phyloP scores from a whole-genome alignment of 2,329 filamentous ascomycete genomes.

The Hysterium pulicare region DNA sequence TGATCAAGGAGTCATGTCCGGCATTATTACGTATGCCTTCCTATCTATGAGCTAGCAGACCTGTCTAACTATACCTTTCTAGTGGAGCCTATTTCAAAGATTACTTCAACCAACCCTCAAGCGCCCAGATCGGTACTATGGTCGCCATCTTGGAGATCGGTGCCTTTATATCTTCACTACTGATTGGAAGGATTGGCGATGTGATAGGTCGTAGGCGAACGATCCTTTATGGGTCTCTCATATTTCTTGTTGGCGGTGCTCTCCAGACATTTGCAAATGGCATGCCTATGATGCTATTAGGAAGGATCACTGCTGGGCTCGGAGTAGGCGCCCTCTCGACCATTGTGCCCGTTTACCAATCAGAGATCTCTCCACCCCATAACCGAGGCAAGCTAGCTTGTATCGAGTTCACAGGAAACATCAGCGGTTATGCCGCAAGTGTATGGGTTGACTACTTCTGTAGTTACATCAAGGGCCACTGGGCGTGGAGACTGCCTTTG shows the following conservation, averaged over 20 bases:
- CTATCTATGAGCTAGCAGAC: slow-evolving; percentile 18
- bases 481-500: slow-evolving; percentile 87
- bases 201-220: slow-evolving; percentile 84
- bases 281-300: slow-evolving; percentile 78
- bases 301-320: slow-evolving; percentile 50
- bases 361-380: slow-evolving; percentile 76
- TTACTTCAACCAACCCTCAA: slow-evolving; percentile 86
- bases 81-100: slow-evolving; percentile 85
- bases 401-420: slow-evolving; percentile 97
- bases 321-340: slow-evolving; percentile 51
- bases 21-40: slow-evolving; percentile 62
- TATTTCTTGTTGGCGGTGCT: slow-evolving; percentile 81
- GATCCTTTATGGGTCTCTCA: slow-evolving; percentile 87
- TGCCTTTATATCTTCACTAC: slow-evolving; percentile 82
- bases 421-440: slow-evolving; percentile 90
- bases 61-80: slow-evolving; percentile 24
- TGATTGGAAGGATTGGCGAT: slow-evolving; percentile 86
- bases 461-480: slow-evolving; percentile 78
- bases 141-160: slow-evolving; percentile 95
- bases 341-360: slow-evolving; percentile 54
- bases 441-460: slow-evolving; percentile 99
- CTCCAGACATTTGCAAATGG: slow-evolving; percentile 77
- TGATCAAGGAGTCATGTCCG: slow-evolving; percentile 87
- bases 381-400: slow-evolving; percentile 94
- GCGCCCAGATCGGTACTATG: slow-evolving; percentile 90